A percentile compares a stretch with the other conserved stretches of the same genome.
phyloP scores from a whole-genome alignment of 176 grass and related monocot genomes.

The Phyllostachys edulis region DNA sequence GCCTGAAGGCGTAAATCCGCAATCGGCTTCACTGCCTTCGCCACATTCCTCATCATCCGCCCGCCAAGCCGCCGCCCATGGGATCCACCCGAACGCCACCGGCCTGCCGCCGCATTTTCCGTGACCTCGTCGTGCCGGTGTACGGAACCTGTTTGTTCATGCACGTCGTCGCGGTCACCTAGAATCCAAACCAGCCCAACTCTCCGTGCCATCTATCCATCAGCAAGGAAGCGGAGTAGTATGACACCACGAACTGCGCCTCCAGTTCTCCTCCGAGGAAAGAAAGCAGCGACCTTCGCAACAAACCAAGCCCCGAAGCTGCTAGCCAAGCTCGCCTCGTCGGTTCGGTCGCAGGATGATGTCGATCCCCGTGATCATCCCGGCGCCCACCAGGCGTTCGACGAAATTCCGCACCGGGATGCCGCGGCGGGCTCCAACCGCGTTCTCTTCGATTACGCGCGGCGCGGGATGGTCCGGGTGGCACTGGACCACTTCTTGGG shows the following conservation, averaged over 20 bases:
- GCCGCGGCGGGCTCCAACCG: neutral
- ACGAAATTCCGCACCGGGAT: constrained; percentile 33
- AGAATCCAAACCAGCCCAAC: neutral
- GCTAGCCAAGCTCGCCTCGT: neutral
- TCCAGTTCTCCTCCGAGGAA: neutral
- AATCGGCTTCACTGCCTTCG: neutral
- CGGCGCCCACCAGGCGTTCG: constrained; percentile 36
- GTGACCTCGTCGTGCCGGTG: neutral
- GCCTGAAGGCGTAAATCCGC: neutral
- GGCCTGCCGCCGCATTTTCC: neutral
- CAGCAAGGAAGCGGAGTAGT: neutral
- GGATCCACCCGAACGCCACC: neutral
- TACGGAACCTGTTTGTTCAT: neutral
- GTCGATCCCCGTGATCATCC: neutral
- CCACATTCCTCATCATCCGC: neutral
- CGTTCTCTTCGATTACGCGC: neutral
- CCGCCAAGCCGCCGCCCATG: neutral
- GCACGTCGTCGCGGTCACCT: neutral
- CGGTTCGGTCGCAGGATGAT: neutral
- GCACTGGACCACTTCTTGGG: constrained; percentile 35
- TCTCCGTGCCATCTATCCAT: neutral
- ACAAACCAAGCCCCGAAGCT: neutral
- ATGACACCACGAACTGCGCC: constrained; percentile 16
- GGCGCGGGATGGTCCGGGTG: constrained; percentile 1
- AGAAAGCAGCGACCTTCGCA: neutral